Percentiles rank a stretch among this genome's conserved stretches.
These are phyloP conservation scores for Arachis monticola DNA, from an alignment of 331 rosid species.

Conservation along the genomic window DNA sequence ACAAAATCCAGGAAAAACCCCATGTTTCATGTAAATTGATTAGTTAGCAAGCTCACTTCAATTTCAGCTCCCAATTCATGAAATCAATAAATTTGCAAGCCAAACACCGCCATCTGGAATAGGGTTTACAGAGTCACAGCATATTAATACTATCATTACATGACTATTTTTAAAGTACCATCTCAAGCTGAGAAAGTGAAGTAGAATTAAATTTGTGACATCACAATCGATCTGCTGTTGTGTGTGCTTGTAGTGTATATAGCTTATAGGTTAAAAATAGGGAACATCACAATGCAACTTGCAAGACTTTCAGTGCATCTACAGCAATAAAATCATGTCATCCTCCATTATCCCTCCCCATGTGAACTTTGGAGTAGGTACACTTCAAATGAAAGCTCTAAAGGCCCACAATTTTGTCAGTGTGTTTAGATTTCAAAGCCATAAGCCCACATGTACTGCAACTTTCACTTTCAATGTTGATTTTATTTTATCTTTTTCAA, in stretches of 20 bases:
- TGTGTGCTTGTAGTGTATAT: background rate
- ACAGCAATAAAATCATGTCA: conserved; percentile 39
- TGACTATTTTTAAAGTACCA: conserved; percentile 3
- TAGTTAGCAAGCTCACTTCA: conserved; percentile 6
- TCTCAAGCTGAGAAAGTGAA: conserved; percentile 16
- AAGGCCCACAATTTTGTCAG: conserved; percentile 49
- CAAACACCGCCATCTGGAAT: conserved; percentile 7
- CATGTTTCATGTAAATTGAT: background rate
- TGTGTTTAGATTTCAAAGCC: conserved; percentile 27
- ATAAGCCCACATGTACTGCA: conserved; percentile 24
- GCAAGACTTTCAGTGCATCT: conserved; percentile 27
- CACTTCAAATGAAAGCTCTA: conserved; percentile 37
- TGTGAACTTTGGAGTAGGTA: conserved; percentile 47
- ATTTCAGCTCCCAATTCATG: conserved; percentile 14
- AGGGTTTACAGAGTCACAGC: background rate
- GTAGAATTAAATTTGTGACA: background rate
- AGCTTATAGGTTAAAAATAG: background rate
- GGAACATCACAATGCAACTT: conserved; percentile 8
- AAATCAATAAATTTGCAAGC: background rate
- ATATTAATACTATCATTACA: conserved; percentile 1
- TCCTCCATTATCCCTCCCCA: conserved; percentile 49
- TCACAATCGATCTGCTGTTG: conserved; percentile 1
- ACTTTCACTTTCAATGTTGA: conserved; percentile 29
- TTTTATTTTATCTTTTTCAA: background rate
- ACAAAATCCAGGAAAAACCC: conserved; percentile 19